These are phyloP conservation scores for Metschnikowia similis DNA, from an alignment of 805 yeast genomes.

Conservation along the genomic window DNA sequence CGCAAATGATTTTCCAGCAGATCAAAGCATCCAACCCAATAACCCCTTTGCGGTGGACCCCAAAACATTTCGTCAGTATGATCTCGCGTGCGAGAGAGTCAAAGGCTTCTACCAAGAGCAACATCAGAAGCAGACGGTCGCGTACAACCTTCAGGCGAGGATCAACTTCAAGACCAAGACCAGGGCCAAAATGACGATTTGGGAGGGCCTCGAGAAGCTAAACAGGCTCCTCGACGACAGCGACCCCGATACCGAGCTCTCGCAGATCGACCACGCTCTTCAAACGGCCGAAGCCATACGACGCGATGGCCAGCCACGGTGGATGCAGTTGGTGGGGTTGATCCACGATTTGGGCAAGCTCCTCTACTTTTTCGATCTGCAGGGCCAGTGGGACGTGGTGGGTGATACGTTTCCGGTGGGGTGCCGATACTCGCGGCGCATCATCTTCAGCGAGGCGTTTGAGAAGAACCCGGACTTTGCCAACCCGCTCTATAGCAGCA, in stretches of 20 bases:
- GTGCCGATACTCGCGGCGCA: conserved; percentile 56
- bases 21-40: conserved; percentile 10
- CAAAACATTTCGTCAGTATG: conserved; percentile 58
- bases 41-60: conserved; percentile 23
- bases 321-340: conserved; percentile 73
- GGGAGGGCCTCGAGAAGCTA: conserved; percentile 65
- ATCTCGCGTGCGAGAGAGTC: conserved; percentile 64
- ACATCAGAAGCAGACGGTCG: conserved; percentile 67
- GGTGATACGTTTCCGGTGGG: conserved; percentile 80
- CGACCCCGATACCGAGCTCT: conserved; percentile 71
- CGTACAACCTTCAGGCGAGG: conserved; percentile 66
- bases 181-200: conserved; percentile 62
- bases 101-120: conserved; percentile 64
- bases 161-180: conserved; percentile 66
- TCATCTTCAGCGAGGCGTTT: conserved; percentile 59
- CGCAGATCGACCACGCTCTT: conserved; percentile 71
- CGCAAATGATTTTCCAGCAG: not conserved
- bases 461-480: conserved; percentile 54
- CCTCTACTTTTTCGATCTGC: conserved; percentile 63
- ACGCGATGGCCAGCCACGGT: conserved; percentile 61
- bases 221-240: conserved; percentile 64
- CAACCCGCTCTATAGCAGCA: conserved; percentile 62
- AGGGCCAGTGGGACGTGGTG: conserved; percentile 79
- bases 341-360: conserved; percentile 71
- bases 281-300: conserved; percentile 76